Evolutionary conservation across 164 flowering plant species (phyloP).

Genomic region (Chimonanthus praecox): DNA sequence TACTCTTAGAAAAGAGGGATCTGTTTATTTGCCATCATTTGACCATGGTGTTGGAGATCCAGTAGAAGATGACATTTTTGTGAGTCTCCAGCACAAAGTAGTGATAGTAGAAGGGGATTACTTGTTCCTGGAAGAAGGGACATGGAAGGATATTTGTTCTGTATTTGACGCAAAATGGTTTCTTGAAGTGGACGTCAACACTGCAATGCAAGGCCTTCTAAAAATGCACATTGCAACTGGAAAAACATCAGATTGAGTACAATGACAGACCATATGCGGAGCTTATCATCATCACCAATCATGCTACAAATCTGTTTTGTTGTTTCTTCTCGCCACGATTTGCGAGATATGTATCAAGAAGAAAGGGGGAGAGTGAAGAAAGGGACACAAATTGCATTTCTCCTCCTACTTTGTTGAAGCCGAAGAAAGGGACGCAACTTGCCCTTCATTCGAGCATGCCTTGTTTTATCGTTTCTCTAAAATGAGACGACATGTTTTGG

Average conservation of each 20-base stretch:
- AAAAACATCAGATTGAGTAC: conserved; percentile 35
- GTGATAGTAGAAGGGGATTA: conserved; percentile 96
- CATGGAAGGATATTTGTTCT: conserved; percentile 73
- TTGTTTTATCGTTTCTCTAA: no score
- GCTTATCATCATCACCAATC: conserved; percentile 31
- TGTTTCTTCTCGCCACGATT: no score
- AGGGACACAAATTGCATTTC: no score
- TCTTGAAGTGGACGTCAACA: conserved; percentile 71
- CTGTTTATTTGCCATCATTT: conserved; percentile 84
- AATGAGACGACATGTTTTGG: no score
- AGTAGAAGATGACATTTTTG: conserved; percentile 80
- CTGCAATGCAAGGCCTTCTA: conserved; percentile 68
- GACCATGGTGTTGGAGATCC: conserved; percentile 97
- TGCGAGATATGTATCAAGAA: no score
- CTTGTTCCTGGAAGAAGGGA: conserved; percentile 68
- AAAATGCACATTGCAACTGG: conserved; percentile 77
- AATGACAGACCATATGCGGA: conserved; percentile 93
- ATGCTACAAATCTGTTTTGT: no score
- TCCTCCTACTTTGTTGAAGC: no score
- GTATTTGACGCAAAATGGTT: conserved; percentile 92
- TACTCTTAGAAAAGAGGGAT: conserved; percentile 64
- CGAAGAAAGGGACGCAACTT: no score
- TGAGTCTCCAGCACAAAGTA: conserved; percentile 76
- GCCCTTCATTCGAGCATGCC: no score
- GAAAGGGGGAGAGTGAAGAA: no score